A percentile compares a stretch with the other conserved stretches of the same genome.
Conservation (phyloP, 345 rosid genomes). For the Hirschfeldia incana region DNA sequence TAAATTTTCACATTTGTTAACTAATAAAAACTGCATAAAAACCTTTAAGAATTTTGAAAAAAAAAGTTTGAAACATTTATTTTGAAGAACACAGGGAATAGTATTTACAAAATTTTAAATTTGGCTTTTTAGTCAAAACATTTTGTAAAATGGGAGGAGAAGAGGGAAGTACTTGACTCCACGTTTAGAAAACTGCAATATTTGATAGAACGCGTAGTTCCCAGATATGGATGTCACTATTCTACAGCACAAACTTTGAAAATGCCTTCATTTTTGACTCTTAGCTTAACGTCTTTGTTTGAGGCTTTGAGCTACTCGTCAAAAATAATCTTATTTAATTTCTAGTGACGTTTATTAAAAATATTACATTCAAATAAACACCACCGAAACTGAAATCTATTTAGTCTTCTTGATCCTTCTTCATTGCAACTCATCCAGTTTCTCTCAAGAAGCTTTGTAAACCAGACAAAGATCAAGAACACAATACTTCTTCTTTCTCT, state of each 20-base stretch:
- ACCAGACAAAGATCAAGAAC: slow-evolving; percentile 16
- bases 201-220: slow-evolving; percentile 26
- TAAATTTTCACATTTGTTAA: no score
- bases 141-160: background rate
- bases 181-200: slow-evolving; percentile 16
- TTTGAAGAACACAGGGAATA: no score
- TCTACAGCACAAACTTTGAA: slow-evolving; percentile 10
- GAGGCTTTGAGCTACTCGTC: slow-evolving; percentile 10
- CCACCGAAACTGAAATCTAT: slow-evolving; percentile 1
- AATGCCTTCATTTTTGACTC: slow-evolving; percentile 17
- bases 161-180: background rate
- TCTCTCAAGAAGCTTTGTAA: slow-evolving; percentile 19
- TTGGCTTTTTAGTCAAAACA: no score
- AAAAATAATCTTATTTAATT: slow-evolving; percentile 19
- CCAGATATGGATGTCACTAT: background rate
- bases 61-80: no score
- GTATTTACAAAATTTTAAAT: no score
- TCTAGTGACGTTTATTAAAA: background rate
- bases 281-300: slow-evolving; percentile 22
- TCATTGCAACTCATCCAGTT: slow-evolving; percentile 31
- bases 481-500: slow-evolving; percentile 6
- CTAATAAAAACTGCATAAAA: no score
- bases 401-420: slow-evolving; percentile 1
- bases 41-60: no score
- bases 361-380: slow-evolving; percentile 14